Conservation (phyloP, 192 early-diverging fungal species). For the Backusella parvicylindrica region DNA sequence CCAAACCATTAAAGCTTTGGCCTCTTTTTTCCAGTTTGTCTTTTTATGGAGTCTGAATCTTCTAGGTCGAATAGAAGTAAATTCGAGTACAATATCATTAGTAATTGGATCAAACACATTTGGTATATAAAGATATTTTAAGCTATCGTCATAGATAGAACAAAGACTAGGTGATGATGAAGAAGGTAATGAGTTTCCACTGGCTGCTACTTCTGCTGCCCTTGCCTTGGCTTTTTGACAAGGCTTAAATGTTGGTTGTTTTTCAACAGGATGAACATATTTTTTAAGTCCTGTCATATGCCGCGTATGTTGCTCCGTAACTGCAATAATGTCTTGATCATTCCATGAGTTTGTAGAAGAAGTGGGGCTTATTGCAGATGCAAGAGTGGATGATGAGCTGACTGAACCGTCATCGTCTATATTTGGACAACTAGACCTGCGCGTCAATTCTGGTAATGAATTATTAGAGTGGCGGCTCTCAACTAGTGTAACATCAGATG, state of each 20-base stretch:
- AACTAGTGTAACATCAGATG: conserved; percentile 5
- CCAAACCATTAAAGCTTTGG: conserved; percentile 13
- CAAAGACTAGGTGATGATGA: background rate
- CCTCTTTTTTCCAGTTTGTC: conserved; percentile 6
- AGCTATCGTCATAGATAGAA: background rate
- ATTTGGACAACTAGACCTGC: conserved; percentile 9
- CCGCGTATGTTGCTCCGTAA: background rate
- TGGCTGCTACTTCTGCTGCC: background rate
- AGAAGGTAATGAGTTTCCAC: background rate
- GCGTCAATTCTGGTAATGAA: background rate
- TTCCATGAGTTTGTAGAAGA: background rate
- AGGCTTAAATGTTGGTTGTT: background rate
- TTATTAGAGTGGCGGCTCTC: background rate
- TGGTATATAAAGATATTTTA: conserved; percentile 7
- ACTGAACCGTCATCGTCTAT: background rate
- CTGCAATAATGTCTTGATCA: background rate
- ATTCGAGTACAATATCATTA: background rate
- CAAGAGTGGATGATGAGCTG: background rate
- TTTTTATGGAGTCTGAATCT: background rate
- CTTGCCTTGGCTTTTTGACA: conserved; percentile 5
- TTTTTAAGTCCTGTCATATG: background rate
- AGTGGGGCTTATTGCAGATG: background rate
- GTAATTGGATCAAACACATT: conserved; percentile 2
- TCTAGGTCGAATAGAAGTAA: conserved; percentile 8
- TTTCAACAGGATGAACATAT: background rate